Base-by-base conservation (phyloP, 78 protist species). In the Mantamonas sphyraenae region DNA sequence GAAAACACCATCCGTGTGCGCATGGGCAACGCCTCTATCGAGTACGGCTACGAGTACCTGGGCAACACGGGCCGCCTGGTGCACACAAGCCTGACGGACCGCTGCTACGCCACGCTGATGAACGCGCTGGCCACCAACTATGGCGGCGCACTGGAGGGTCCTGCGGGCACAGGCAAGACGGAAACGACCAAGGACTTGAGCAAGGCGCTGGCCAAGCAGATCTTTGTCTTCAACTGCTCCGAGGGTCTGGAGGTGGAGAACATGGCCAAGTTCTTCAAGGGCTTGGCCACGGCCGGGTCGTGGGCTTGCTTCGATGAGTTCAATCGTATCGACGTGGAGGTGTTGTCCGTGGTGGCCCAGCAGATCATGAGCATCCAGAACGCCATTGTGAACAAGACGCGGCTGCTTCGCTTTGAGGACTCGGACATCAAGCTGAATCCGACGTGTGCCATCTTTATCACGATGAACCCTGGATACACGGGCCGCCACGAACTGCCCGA, bases 221-320 rank as follows among this genome's bases (percentile, higher is more conserved):
- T 91, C 73, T 74, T 87, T 45, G 96, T 91, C 35, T 86, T 84
- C 80, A 91, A 91, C 73, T 85, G 95, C 85, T 73, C 83, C 33
- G 85, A 78, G 14, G 81, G 81, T 20, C 65, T 79, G 42, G 79
- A 82, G 58, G 74, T 71, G 63, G 0, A 43, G 8, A 86, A 63
- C 5, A 80, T 86, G 91, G 81, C 66, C 33, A 64, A 74, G 43
- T 67, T 85, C 69, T 86, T 90, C 85, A 50, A 51, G 28, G 95
- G 95, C 1, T 81, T 90, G n/a, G 84, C 83, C 22, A 0, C 47
- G 68, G 43, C 72, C 2, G 95, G 95, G 17, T 80, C 88, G 3
- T 90, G 91, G 92, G 62, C 82, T 16, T 86, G 92, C 73, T 83
- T 90, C 50, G 95, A 90, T 68, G 95, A 90, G 84, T 90, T 90